A percentile compares a stretch with the other conserved stretches of the same genome.
These are phyloP conservation scores for Trypanosoma lewisi DNA, from an alignment of 208 protist genomes.

Conservation along the genomic window DNA sequence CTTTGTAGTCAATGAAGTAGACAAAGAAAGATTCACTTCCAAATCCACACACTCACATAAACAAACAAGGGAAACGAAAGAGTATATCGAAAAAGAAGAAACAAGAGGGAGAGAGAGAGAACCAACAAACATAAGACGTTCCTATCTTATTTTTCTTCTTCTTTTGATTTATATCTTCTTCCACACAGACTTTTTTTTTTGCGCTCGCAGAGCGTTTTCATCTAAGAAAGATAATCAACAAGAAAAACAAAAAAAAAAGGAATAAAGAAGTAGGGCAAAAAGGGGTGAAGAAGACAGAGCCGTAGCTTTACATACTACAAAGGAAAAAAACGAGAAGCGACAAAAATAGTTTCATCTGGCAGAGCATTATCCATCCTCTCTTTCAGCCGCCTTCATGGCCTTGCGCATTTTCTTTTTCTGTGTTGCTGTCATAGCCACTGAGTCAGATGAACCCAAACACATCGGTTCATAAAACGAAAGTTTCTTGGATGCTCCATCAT, in stretches of 20 bases:
- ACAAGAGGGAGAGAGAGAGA: neutral
- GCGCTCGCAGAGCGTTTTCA: too few species aligned
- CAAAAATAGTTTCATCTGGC: neutral
- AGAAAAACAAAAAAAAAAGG: too few species aligned
- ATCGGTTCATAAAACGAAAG: constrained; percentile 13
- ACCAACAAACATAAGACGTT: neutral
- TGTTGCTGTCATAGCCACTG: constrained; percentile 4
- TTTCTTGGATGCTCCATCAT: neutral
- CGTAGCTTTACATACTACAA: too few species aligned
- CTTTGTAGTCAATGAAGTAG: too few species aligned
- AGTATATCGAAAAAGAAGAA: neutral
- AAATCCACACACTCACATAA: too few species aligned
- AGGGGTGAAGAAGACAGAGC: too few species aligned
- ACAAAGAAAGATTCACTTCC: too few species aligned
- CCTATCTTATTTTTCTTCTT: neutral
- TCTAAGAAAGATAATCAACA: too few species aligned
- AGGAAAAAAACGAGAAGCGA: too few species aligned
- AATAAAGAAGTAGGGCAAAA: too few species aligned
- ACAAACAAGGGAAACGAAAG: neutral
- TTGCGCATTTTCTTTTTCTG: constrained; percentile 25
- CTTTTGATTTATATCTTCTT: neutral
- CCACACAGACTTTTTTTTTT: too few species aligned
- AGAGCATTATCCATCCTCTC: neutral
- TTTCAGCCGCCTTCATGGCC: neutral
- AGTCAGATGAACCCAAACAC: neutral